Conservation (phyloP, 2,329 filamentous ascomycete species). For the Graphilbum ipis-grandicollis region DNA sequence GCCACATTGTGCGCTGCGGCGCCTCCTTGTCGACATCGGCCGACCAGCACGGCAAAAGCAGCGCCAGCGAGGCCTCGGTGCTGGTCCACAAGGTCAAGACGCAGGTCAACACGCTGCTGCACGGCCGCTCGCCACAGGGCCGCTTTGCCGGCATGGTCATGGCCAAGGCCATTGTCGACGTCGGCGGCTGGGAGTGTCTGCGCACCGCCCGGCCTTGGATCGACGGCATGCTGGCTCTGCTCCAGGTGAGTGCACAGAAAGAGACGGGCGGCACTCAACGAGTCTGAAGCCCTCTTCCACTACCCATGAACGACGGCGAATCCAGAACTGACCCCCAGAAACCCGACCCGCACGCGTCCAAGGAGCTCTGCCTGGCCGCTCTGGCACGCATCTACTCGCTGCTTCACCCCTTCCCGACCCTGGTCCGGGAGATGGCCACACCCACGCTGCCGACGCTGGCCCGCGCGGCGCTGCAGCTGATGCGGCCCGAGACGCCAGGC, state of each 20-base stretch:
- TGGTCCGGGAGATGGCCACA: constrained; percentile 76
- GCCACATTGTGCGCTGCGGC: constrained; percentile 38
- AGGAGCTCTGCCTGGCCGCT: constrained; percentile 59
- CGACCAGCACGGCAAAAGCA: constrained; percentile 41
- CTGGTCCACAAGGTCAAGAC: constrained; percentile 71
- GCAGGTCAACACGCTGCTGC: constrained; percentile 58
- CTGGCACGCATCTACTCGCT: constrained; percentile 72
- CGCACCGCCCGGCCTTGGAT: constrained; percentile 61
- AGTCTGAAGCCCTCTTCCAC: too few relatives aligned
- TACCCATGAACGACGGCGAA: not conserved
- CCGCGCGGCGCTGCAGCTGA: constrained; percentile 51
- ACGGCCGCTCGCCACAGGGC: constrained; percentile 56
- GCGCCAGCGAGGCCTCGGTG: constrained; percentile 44
- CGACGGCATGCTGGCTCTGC: constrained; percentile 51
- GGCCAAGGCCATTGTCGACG: constrained; percentile 65
- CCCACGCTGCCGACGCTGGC: constrained; percentile 63
- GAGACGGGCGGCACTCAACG: too few relatives aligned
- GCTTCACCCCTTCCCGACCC: constrained; percentile 64
- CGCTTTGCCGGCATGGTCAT: constrained; percentile 64
- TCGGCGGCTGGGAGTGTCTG: constrained; percentile 70
- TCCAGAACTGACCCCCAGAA: constrained; percentile 32
- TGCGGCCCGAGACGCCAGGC: constrained; percentile 25
- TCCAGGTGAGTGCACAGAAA: constrained; percentile 47
- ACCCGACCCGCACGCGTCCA: constrained; percentile 56
- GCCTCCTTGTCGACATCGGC: constrained; percentile 41